A percentile compares a stretch with the other conserved stretches of the same genome.
phyloP scores from a whole-genome alignment of 345 rosid genomes.

The Ricinus communis region DNA sequence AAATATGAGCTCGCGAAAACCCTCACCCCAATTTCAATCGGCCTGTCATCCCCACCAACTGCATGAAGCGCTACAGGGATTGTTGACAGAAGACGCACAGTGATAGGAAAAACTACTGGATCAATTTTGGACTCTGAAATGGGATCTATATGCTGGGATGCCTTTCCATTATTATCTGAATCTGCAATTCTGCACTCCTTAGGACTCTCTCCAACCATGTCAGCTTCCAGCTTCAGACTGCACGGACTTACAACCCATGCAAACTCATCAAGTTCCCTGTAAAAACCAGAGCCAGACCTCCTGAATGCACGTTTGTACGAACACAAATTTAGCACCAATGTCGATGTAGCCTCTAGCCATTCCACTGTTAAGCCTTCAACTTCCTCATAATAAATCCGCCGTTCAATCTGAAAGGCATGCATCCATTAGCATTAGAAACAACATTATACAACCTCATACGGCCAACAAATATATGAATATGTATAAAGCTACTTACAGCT shows the following conservation, averaged over 20 bases:
- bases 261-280: conserved; percentile 53
- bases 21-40: conserved; percentile 67
- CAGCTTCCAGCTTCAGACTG: conserved; percentile 36
- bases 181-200: conserved; percentile 8
- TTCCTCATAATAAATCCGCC: conserved; percentile 76
- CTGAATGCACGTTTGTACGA: conserved; percentile 40
- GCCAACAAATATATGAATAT: not conserved
- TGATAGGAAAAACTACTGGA: conserved; percentile 71
- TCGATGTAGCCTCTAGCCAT: conserved; percentile 82
- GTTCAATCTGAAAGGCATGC: conserved; percentile 56
- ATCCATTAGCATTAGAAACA: not conserved
- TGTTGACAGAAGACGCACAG: conserved; percentile 61
- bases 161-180: conserved; percentile 1
- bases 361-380: conserved; percentile 70
- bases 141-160: conserved; percentile 8
- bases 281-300: conserved; percentile 42
- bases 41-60: conserved; percentile 77
- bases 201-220: conserved; percentile 2
- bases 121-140: conserved; percentile 26
- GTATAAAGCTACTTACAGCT: conserved; percentile 49
- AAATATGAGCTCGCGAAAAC: conserved; percentile 75
- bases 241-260: conserved; percentile 55
- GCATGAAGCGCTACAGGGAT: conserved; percentile 83
- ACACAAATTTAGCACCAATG: conserved; percentile 56
- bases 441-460: not conserved